Conservation (phyloP, 2,329 filamentous ascomycete species). For the Ramichloridium luteum region DNA sequence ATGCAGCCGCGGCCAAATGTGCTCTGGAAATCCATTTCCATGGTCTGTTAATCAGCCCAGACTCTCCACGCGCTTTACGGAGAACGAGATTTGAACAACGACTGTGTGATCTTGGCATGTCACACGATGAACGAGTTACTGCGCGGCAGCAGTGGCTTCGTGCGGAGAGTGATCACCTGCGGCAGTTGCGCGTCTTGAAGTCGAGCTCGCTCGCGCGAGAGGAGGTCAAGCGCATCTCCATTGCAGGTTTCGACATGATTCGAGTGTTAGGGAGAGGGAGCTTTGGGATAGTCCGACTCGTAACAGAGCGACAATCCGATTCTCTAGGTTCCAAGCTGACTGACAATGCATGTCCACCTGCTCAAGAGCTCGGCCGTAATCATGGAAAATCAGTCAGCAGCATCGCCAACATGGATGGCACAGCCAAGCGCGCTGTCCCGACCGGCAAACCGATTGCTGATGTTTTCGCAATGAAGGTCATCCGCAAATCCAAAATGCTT, state of each 20-base stretch:
- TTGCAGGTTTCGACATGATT: constrained; percentile 64
- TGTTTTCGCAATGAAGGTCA: constrained; percentile 94
- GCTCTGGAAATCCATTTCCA: constrained; percentile 80
- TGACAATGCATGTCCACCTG: constrained; percentile 3
- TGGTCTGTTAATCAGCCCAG: constrained; percentile 43
- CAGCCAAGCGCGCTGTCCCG: constrained; percentile 15
- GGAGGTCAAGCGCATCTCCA: constrained; percentile 38
- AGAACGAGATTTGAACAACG: constrained; percentile 50
- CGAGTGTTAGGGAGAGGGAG: constrained; percentile 84
- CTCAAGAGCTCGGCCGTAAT: constrained; percentile 24
- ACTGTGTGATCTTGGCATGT: constrained; percentile 46
- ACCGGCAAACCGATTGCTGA: constrained; percentile 33
- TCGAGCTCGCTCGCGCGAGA: constrained; percentile 42
- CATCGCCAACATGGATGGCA: constrained; percentile 16
- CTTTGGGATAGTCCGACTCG: constrained; percentile 82
- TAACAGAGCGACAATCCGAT: constrained; percentile 45
- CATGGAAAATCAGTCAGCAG: constrained; percentile 6
- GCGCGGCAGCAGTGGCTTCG: constrained; percentile 48
- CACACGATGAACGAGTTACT: constrained; percentile 42
- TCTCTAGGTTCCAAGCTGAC: not conserved
- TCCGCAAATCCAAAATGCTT: constrained; percentile 87
- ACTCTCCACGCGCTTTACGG: constrained; percentile 49
- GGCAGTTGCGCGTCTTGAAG: constrained; percentile 60
- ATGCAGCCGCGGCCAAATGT: constrained; percentile 67
- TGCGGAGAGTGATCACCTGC: constrained; percentile 62